Evolutionary conservation across 2,329 filamentous ascomycete species (phyloP), one percentile per base, ranked within the genome.

Genomic region (Lasiodiplodia sp.): DNA sequence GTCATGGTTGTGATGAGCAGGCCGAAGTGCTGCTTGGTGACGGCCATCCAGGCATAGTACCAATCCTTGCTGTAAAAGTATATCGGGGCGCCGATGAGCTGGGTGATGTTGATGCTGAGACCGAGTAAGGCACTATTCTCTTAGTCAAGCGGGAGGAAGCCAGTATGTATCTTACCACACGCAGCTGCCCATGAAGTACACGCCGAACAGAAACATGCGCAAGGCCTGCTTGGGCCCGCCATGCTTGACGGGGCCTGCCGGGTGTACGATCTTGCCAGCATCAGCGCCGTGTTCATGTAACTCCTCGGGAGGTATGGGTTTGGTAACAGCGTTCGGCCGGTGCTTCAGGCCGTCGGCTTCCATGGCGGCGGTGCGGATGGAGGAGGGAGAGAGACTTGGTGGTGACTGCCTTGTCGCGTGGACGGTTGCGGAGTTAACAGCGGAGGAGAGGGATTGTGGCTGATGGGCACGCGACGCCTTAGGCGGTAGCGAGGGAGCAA

Each of bases 11-110:
- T 93, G 70, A 89, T 87, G 69, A 93, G 82, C 34, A 96, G 83
- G 70, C 91, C 92, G 78, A 96, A 96, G 31, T 88, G 91, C 75
- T 92, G 88, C 81, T 97, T 97, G n/a, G 92, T 94, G 76, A 94
- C 83, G 65, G 92, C 89, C 88, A 96, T 94, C 83, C 91, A 96
- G 70, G 91, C 87, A 79, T 96, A 92, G 83, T 91, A 97, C 73
- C 90, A 85, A 68, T 93, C 89, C 72, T 87, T 88, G 80, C 91
- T 91, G 77, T 92, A 81, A 71, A 88, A 88, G 77, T 96, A 96
- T 10, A 96, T 81, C 16, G 92, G 92, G 0, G 86, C 76, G 62
- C 92, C 92, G 70, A 96, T 80, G 63, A 92, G 81, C 77, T 97
- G 93, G 8, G 92, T 91, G 8, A 87, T 72, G 73, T 89, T 84